Evolutionary conservation across 208 protist genomes (phyloP), one percentile per base, ranked within the genome.

Genomic region (Wallacemonas sp.): DNA sequence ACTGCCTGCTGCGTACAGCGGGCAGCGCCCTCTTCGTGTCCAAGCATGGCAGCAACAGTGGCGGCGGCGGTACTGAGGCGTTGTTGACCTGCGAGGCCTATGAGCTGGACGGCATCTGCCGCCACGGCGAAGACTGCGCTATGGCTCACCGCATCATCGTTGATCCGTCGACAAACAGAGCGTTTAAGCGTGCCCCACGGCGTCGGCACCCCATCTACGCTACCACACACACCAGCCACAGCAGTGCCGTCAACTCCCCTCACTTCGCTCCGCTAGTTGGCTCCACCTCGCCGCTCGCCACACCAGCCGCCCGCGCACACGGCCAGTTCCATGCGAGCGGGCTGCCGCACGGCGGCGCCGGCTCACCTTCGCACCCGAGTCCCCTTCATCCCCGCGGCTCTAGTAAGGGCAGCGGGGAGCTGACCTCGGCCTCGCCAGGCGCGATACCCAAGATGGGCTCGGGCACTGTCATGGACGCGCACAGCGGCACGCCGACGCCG

Each of bases 171-270:
- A 46, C 64, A 10, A 66, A 63, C 24, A 63, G 66, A 8, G 36
- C 36, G 30, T 85, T 80, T 30, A 85, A 80, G 66, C 78, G 78
- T 33, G 73, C 66, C 1, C 62, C 76, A 26, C 61, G 61, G 37
- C 34, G 39, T 6, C 34, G 55, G 22, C 42, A 50, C 42, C 59
- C 42, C 3, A 50, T 37, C 38, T 41, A 32, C 38, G 34, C 30
- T 13, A n/a, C 59, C 12, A 17, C 42, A 38, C 26, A 33, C 22
- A 45, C 42, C 22, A 32, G 42, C n/a, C 39, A 54, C 59, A 50
- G 22, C 59, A 44, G 42, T 37, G 55, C 46, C 39, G 36, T 22
- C 26, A 48, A 34, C 39, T 44, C 55, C 3, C 62, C 33, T 4
- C 50, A 26, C 21, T 57, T 45, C 19, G 29, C n/a, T n/a, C 50